phyloP scores from a whole-genome alignment of 2,329 filamentous ascomycete genomes.

The Pseudomassariella vexata region DNA sequence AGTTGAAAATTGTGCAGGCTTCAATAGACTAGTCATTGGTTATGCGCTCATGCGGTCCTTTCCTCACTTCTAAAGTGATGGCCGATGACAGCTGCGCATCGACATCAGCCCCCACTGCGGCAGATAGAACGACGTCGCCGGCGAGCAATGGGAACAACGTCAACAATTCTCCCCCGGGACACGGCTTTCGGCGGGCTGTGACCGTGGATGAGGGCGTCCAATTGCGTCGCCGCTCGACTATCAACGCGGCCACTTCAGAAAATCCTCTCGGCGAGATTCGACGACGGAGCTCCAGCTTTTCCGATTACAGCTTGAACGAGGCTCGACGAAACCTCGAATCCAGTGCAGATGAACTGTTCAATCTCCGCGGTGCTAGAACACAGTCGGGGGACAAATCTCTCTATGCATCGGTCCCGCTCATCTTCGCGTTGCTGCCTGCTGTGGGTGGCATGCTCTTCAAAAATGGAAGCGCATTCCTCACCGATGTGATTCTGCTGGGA shows the following conservation, averaged over 20 bases:
- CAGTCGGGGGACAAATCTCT: slow-evolving; percentile 51
- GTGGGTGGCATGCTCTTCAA: slow-evolving; percentile 79
- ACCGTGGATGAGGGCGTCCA: slow-evolving; percentile 29
- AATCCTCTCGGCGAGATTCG: slow-evolving; percentile 29
- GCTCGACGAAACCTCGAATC: slow-evolving; percentile 57
- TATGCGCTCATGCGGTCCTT: slow-evolving; percentile 5
- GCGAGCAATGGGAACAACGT: slow-evolving; percentile 14
- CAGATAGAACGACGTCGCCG: slow-evolving; percentile 9
- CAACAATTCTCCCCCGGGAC: slow-evolving; percentile 26
- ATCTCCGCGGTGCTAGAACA: slow-evolving; percentile 37
- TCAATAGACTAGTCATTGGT: neutral
- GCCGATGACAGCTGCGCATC: slow-evolving; percentile 20
- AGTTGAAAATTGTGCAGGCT: too few relatives aligned
- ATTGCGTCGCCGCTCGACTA: slow-evolving; percentile 17
- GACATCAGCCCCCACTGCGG: slow-evolving; percentile 14
- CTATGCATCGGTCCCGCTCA: slow-evolving; percentile 76
- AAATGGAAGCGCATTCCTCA: slow-evolving; percentile 77
- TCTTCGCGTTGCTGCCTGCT: slow-evolving; percentile 78
- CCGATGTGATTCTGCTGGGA: slow-evolving; percentile 75
- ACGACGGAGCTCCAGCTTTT: slow-evolving; percentile 72
- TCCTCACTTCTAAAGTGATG: slow-evolving; percentile 17
- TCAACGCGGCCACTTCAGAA: slow-evolving; percentile 10
- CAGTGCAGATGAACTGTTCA: slow-evolving; percentile 66
- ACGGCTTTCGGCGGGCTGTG: slow-evolving; percentile 34
- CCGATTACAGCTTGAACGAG: slow-evolving; percentile 67